Base-by-base conservation (phyloP, 2,329 filamentous ascomycete genomes). In the Pseudogymnoascus sp. region DNA sequence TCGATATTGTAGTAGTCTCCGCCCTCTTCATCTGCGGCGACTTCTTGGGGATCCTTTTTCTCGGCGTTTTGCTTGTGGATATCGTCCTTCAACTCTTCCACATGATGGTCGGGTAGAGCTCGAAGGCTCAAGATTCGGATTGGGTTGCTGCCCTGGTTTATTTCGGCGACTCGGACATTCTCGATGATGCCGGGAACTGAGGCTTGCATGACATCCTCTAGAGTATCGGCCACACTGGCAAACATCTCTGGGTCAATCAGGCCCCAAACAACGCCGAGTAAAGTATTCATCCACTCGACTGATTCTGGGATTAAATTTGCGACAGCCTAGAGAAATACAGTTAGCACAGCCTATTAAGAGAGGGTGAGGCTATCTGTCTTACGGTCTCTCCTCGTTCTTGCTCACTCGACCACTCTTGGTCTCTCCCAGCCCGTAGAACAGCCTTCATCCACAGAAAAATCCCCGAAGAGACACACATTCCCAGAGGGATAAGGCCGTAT, bases 231-330 rank as follows among this genome's bases (percentile, higher is more conserved):
- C 8, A 97, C 84, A 5, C 85, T 85, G n/a, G 85, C 80, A 74
- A 99, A 95, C 89, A 97, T 96, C 47, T 97, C 93, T 0, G 95
- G 93, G 71, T 97, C 96, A 67, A 97, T 87, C 3, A 97, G 79
- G 0, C 91, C 90, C 95, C 95, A 99, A 47, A 95, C 82, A 44
- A 96, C 84, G 1, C 84, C 85, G 3, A 97, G 76, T 61, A 95
- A 84, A 0, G 90, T 93, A 74, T 99, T 99, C 83, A 99, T 88
- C 95, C 95, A 97, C 73, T 93, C 89, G 6, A 96, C 93, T 0
- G 90, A 96, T 76, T 97, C 93, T 0, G 93, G 93, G 6, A 97
- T 88, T 28, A 97, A 79, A 71, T 97, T 97, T 31, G 88, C 87
- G 2, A 90, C 91, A 1, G 93, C 91, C 74, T 86, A 61, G 19